A percentile compares a stretch with the other conserved stretches of the same genome.
phyloP scores from a whole-genome alignment of 2,329 filamentous ascomycete genomes.

The Aureobasidium sp. region DNA sequence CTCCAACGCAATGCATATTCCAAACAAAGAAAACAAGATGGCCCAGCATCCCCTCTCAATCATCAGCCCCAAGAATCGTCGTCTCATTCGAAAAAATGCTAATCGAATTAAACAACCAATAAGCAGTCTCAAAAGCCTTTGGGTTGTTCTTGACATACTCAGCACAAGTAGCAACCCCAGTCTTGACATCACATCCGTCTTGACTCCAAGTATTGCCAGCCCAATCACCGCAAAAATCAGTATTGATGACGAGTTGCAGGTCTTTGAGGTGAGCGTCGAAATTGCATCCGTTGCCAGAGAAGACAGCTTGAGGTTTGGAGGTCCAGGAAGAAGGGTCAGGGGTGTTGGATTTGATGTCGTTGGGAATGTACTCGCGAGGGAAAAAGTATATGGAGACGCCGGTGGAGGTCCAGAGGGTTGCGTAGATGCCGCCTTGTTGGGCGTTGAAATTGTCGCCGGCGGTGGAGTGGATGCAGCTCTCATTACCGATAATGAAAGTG shows the following conservation, averaged over 20 bases:
- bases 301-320: conserved; percentile 54
- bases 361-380: conserved; percentile 55
- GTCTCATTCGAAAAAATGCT: conserved; percentile 1
- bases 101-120: conserved; percentile 55
- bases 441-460: conserved; percentile 46
- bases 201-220: conserved; percentile 58
- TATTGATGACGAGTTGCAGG: conserved; percentile 70
- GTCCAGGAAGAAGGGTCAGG: conserved; percentile 66
- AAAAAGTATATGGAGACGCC: conserved; percentile 80
- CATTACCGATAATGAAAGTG: conserved; percentile 23
- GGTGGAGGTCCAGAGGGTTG: conserved; percentile 56
- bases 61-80: background rate
- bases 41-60: background rate
- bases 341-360: conserved; percentile 48
- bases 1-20: background rate
- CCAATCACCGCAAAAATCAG: conserved; percentile 83
- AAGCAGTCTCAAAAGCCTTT: conserved; percentile 60
- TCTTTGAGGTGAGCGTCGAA: conserved; percentile 61
- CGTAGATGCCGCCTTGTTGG: conserved; percentile 38
- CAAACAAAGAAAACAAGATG: background rate
- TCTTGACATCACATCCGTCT: conserved; percentile 51
- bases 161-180: conserved; percentile 54
- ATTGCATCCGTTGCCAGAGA: conserved; percentile 57
- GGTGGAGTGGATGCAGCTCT: conserved; percentile 20
- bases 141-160: conserved; percentile 67